These are phyloP conservation scores for Sugiyamaella neomexicana DNA, from an alignment of 1,139 yeast genomes.

Conservation along the genomic window DNA sequence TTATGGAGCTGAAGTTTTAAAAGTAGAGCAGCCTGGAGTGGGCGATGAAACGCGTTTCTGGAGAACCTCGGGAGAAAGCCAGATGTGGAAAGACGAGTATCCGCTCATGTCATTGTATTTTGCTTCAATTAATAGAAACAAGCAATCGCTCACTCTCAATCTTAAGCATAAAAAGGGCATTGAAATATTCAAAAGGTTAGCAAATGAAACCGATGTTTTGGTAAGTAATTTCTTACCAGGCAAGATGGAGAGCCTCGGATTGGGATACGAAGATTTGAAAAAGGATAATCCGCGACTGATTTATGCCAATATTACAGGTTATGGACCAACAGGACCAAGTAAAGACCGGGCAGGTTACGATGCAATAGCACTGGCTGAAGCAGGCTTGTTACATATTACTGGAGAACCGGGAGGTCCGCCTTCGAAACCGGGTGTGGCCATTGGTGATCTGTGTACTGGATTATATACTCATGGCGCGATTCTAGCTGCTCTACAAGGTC, in stretches of 20 bases:
- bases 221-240: slow-evolving; percentile 46
- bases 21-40: slow-evolving; percentile 44
- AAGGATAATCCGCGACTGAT: slow-evolving; percentile 36
- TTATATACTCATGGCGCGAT: slow-evolving; percentile 42
- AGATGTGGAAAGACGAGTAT: slow-evolving; percentile 22
- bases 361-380: slow-evolving; percentile 47
- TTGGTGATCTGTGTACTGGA: slow-evolving; percentile 46
- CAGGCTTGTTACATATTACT: slow-evolving; percentile 46
- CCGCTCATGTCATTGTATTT: slow-evolving; percentile 43
- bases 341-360: slow-evolving; percentile 44
- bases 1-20: slow-evolving; percentile 45
- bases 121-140: slow-evolving; percentile 42
- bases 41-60: slow-evolving; percentile 47
- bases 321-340: slow-evolving; percentile 42
- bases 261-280: slow-evolving; percentile 37
- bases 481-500: slow-evolving; percentile 41
- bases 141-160: slow-evolving; percentile 42
- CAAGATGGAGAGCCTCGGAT: slow-evolving; percentile 40
- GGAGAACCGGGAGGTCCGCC: slow-evolving; percentile 44
- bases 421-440: slow-evolving; percentile 46
- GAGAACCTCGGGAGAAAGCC: slow-evolving; percentile 45
- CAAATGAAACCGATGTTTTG: slow-evolving; percentile 39
- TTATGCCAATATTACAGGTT: slow-evolving; percentile 44
- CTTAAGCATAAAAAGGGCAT: slow-evolving; percentile 40
- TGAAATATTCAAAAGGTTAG: slow-evolving; percentile 35